A percentile compares a stretch with the other conserved stretches of the same genome.
Evolutionary conservation across 73 alveolate genomes (phyloP).

Genomic region (Stentor coeruleus): DNA sequence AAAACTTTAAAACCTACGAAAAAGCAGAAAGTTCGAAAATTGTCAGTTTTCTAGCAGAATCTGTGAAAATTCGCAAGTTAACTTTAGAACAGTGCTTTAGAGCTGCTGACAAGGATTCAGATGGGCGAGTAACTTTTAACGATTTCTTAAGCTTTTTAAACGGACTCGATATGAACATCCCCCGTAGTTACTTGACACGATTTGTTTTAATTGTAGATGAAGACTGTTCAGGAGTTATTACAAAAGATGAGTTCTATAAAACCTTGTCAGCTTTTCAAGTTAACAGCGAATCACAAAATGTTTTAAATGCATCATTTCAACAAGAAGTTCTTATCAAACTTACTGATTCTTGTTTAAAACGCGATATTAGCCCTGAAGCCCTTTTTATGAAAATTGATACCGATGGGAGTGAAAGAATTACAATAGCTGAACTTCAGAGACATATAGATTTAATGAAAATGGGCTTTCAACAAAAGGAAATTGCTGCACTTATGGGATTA

Average conservation of each 20-base stretch:
- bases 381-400: constrained; percentile 47
- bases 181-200: constrained; percentile 35
- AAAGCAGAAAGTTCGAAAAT: constrained; percentile 33
- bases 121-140: constrained; percentile 30
- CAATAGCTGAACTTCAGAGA: constrained; percentile 32
- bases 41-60: constrained; percentile 30
- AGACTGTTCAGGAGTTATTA: constrained; percentile 50
- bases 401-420: constrained; percentile 37
- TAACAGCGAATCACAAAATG: constrained; percentile 44
- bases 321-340: constrained; percentile 39
- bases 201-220: constrained; percentile 50
- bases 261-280: constrained; percentile 58
- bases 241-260: constrained; percentile 46
- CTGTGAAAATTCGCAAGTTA: constrained; percentile 31
- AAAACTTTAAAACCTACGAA: not conserved
- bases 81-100: constrained; percentile 55
- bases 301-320: constrained; percentile 34
- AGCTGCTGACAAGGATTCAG: constrained; percentile 49
- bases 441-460: constrained; percentile 44
- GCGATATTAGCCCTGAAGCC: constrained; percentile 30
- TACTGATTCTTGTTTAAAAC: constrained; percentile 22
- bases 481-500: constrained; percentile 40
- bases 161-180: constrained; percentile 24
- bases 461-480: constrained; percentile 48
- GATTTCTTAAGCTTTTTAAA: constrained; percentile 30